Evolutionary conservation across 768 basidiomycete genomes (phyloP), one percentile per base, ranked within the genome.

Genomic region (Harrya chromipes): DNA sequence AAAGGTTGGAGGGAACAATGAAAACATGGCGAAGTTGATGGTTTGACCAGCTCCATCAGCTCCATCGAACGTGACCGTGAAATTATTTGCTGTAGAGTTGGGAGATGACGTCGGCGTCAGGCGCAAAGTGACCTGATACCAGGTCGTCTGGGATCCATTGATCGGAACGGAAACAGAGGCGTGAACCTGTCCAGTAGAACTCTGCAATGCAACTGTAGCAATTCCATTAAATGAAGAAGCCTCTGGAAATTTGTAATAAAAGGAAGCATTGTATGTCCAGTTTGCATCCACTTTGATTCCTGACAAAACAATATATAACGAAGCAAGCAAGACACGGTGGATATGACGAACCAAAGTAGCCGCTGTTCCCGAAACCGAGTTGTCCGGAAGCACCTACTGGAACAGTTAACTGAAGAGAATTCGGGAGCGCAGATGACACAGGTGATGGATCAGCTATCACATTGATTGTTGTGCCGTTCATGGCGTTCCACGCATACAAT

Each of bases 1-100:
- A 69, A 78, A 85, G 1, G 83, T 85, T 1, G 84, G 83, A 2
- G 84, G 83, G 66, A 86, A 83, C 42, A 85, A 61, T 14, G 78
- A 80, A 49, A 84, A 71, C 71, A 84, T 70, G 0, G 80, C 77
- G 47, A 84, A 83, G 54, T 80, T 63, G 41, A 85, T 67, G 0
- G 70, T 75, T 29, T 74, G 61, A 1, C 74, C 77, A 2, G 67
- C 64, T 2, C 65, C 67, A 3, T 67, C 59, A 0, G 58, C 60
- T 11, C 76, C 76, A 43, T 81, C 66, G 7, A 83, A 57, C 0
- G 78, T 76, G 14, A 85, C 66, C 2, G 70, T 70, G 62, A 85
- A 84, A 29, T 64, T 64, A 58, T 84, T 84, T 20, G 65, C 64
- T 3, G 70, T 68, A 31, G 74, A 69, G 3, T 62, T 47, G 0